A percentile compares a stretch with the other conserved stretches of the same genome.
phyloP scores from a whole-genome alignment of 306 rosid species.

The Fragaria iinumae region DNA sequence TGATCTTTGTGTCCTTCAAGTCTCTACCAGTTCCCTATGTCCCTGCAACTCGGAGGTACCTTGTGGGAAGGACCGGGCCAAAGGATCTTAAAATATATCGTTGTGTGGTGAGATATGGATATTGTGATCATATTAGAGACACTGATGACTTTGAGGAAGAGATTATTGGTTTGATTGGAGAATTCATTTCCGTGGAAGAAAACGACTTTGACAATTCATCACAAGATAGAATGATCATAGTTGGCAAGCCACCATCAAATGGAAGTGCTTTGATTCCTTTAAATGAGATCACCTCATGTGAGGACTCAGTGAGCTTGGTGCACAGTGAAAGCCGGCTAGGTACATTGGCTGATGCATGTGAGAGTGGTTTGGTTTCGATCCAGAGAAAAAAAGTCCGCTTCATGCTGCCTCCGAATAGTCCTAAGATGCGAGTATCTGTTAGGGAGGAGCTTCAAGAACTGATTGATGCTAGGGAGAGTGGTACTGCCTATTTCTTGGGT shows the following conservation, averaged over 20 bases:
- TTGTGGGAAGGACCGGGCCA: slow-evolving; percentile 70
- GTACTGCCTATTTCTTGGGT: slow-evolving; percentile 75
- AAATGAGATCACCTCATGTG: slow-evolving; percentile 25
- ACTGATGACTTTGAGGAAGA: slow-evolving; percentile 71
- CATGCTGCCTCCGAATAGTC: slow-evolving; percentile 59
- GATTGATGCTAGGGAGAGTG: slow-evolving; percentile 78
- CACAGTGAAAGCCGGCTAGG: slow-evolving; percentile 43
- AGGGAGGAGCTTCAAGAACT: slow-evolving; percentile 62
- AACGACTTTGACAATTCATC: slow-evolving; percentile 45
- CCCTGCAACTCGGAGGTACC: slow-evolving; percentile 56
- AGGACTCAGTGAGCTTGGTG: slow-evolving; percentile 4
- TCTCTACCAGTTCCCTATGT: slow-evolving; percentile 60
- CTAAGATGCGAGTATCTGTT: slow-evolving; percentile 49
- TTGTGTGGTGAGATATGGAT: slow-evolving; percentile 74
- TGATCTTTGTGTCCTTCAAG: slow-evolving; percentile 81
- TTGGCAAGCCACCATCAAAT: slow-evolving; percentile 46
- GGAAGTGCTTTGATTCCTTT: slow-evolving; percentile 60
- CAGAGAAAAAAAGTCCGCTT: slow-evolving; percentile 64
- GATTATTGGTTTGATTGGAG: slow-evolving; percentile 66
- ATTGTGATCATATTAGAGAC: slow-evolving; percentile 63
- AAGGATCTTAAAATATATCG: slow-evolving; percentile 60
- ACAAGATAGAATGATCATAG: slow-evolving; percentile 58
- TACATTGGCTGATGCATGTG: slow-evolving; percentile 27
- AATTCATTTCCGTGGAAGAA: slow-evolving; percentile 63
- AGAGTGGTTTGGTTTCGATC: slow-evolving; percentile 11